phyloP scores from a whole-genome alignment of 176 grass and related monocot species.

The Oryza longistaminata region DNA sequence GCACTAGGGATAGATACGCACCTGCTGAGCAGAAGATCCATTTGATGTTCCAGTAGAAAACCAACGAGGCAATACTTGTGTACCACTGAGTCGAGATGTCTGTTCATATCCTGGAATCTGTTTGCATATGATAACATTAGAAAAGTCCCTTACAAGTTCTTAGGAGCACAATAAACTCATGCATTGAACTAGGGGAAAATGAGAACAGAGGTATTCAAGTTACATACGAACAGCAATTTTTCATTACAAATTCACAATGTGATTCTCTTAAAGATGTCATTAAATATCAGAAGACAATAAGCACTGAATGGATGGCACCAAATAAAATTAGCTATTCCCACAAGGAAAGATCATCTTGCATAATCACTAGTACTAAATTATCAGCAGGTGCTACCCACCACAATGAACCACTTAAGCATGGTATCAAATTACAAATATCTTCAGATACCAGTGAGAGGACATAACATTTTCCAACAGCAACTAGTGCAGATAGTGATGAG shows the following conservation, averaged over 20 bases:
- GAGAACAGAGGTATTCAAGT: not conserved
- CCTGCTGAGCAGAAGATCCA: conserved; percentile 35
- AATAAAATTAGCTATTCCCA: not conserved
- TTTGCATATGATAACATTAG: conserved; percentile 13
- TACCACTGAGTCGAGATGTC: conserved; percentile 24
- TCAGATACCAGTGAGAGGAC: not conserved
- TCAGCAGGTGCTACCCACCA: not conserved
- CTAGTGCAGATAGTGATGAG: not conserved
- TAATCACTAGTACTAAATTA: not conserved
- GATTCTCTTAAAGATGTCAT: not conserved
- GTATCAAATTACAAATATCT: not conserved
- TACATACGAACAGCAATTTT: not conserved
- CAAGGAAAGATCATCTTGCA: not conserved
- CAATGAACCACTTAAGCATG: not conserved
- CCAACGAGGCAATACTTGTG: conserved; percentile 39
- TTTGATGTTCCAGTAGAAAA: conserved; percentile 49
- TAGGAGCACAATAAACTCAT: not conserved
- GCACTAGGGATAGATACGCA: not conserved
- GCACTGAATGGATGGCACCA: not conserved
- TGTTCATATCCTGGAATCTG: conserved; percentile 53
- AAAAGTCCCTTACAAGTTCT: not conserved
- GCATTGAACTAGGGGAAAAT: conserved; percentile 5
- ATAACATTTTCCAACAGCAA: not conserved
- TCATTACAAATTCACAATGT: not conserved
- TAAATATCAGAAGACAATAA: not conserved